A percentile compares a stretch with the other conserved stretches of the same genome.
Evolutionary conservation across 2,329 filamentous ascomycete species (phyloP).

Genomic region (Colletotrichum scovillei): DNA sequence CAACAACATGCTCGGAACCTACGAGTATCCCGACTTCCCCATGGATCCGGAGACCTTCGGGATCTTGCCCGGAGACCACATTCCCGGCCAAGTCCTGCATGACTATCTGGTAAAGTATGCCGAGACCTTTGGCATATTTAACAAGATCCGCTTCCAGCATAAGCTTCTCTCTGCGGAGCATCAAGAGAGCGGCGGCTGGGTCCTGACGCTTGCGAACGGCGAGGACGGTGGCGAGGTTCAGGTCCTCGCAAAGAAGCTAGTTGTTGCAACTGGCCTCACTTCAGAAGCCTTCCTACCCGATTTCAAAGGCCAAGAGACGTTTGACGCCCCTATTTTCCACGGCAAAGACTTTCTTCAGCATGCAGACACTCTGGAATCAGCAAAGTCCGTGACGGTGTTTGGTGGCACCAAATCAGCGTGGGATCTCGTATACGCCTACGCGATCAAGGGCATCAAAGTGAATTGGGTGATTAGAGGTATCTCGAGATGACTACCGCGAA

Average conservation of each 20-base stretch:
- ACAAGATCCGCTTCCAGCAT: conserved; percentile 52
- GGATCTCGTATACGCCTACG: conserved; percentile 73
- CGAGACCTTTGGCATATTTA: conserved; percentile 53
- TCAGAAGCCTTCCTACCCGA: conserved; percentile 60
- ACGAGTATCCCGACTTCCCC: conserved; percentile 80
- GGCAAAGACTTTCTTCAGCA: conserved; percentile 57
- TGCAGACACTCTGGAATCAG: conserved; percentile 51
- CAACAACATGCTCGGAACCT: conserved; percentile 80
- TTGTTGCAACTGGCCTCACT: conserved; percentile 67
- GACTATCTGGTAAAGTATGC: conserved; percentile 60
- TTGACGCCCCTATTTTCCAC: conserved; percentile 62
- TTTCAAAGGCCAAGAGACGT: conserved; percentile 58
- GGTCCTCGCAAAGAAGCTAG: conserved; percentile 58
- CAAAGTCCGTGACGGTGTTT: conserved; percentile 64
- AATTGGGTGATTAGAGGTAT: conserved; percentile 69
- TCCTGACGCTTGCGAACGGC: conserved; percentile 45
- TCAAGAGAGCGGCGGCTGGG: conserved; percentile 54
- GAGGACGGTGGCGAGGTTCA: conserved; percentile 33
- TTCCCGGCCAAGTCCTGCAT: conserved; percentile 59
- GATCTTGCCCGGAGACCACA: conserved; percentile 57
- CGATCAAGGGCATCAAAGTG: conserved; percentile 63
- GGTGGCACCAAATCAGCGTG: conserved; percentile 74
- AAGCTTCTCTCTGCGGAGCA: conserved; percentile 57
- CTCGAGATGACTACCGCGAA: neutral
- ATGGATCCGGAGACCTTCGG: conserved; percentile 68